Conservation (phyloP, 371 early-diverging fungal genomes). For the Mucor ambiguus region DNA sequence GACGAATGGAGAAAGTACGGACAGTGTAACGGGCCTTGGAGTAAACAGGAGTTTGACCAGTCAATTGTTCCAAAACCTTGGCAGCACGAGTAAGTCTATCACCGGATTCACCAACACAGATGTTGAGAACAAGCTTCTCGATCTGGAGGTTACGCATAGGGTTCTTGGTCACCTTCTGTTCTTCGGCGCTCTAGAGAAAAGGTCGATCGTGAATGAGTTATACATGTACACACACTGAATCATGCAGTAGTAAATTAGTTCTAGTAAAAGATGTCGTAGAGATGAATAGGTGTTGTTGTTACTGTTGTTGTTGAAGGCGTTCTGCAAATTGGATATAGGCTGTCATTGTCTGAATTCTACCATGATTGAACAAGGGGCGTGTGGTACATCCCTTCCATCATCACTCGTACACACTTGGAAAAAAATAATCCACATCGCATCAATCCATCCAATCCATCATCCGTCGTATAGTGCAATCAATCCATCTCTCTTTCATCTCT, state of each 20-base stretch:
- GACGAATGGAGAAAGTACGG: conserved; percentile 99
- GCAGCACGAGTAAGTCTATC: conserved; percentile 99
- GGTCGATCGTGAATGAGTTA: not conserved
- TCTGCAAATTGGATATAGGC: not conserved
- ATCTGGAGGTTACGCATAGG: conserved; percentile 97
- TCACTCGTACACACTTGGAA: not conserved
- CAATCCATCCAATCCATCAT: conserved; percentile 10
- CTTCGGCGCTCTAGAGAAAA: conserved; percentile 61
- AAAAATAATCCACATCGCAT: not conserved
- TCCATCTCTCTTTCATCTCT: conserved; percentile 2
- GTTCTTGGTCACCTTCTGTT: conserved; percentile 70
- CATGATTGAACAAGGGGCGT: not conserved
- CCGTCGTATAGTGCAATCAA: not conserved
- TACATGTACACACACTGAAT: not conserved
- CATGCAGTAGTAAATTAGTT: not conserved
- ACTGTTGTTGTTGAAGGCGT: not conserved
- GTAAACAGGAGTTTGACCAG: conserved; percentile 99
- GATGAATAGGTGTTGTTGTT: not conserved
- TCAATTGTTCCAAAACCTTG: conserved; percentile 99
- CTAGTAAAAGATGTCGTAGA: not conserved
- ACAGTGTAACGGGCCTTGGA: conserved; percentile 99
- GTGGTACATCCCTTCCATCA: not conserved
- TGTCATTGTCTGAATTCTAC: not conserved
- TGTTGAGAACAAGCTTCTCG: conserved; percentile 99
- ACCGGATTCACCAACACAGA: conserved; percentile 99